Evolutionary conservation across 2,329 filamentous ascomycete species (phyloP), one percentile per base, ranked within the genome.

Genomic region (Diaporthe sp.): DNA sequence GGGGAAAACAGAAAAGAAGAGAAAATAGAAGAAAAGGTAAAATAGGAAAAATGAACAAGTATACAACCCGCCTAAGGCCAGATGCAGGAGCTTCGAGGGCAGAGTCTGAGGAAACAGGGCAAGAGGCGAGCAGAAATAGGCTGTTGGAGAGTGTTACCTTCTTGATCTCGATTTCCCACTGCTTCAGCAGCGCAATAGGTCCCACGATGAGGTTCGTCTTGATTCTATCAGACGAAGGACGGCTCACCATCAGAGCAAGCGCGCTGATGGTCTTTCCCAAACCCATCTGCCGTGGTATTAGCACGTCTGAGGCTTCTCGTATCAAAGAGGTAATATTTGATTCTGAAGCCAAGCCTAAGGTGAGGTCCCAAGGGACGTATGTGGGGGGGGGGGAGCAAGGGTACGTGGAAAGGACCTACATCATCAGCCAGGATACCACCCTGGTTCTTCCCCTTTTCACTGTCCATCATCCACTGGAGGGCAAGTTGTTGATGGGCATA

Each of bases 191-290:
- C 4, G 94, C 92, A 15, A 97, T 91, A 0, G 95, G 95, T 0
- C 93, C 94, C 65, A 98, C 88, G 65, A 98, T 95, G 34, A 98
- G 85, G n/a, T 92, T 97, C 0, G 95, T 95, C 86, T 94, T 91
- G 74, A 71, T 31, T 85, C 87, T 76, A 76, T 92, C 88, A 0
- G 86, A 83, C 0, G 94, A 91, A n/a, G 89, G 92, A 8, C 92
- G 89, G 8, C 90, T 89, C 17, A 95, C 87, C 79, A 98, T 94
- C 58, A 98, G 88, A 5, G 95, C 91, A 31, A 98, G 87, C 7
- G 94, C 93, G 77, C 96, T 95, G 34, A 98, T 93, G 0, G 94
- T 96, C 84, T 97, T 96, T 10, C 94, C 94, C 15, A 96, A 86
- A 10, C 94, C 94, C 94, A 96, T 97, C 13, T 72, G 10, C 5